Conservation (phyloP, 805 yeast genomes). For the Metschnikowia hibisci region DNA sequence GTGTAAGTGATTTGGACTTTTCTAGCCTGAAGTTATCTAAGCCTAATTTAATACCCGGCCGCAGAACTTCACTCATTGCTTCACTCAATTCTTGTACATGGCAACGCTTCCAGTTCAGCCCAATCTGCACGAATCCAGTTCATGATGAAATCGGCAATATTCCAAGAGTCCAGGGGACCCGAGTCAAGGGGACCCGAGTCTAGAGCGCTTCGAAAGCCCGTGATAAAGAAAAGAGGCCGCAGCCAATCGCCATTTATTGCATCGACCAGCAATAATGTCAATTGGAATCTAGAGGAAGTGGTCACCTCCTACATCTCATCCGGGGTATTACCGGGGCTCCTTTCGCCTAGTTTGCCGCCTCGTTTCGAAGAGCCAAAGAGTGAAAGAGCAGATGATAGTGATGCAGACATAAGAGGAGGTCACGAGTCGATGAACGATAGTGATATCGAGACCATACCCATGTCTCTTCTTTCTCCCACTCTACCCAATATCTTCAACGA, state of each 20-base stretch:
- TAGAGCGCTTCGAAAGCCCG: slow-evolving; percentile 11
- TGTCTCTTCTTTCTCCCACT: slow-evolving; percentile 33
- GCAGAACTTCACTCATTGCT: too few species aligned
- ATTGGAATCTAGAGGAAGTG: slow-evolving; percentile 41
- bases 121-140: not conserved
- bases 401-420: slow-evolving; percentile 6
- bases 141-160: slow-evolving; percentile 19
- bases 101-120: not conserved
- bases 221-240: slow-evolving; percentile 9
- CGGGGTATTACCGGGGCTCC: slow-evolving; percentile 34
- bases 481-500: slow-evolving; percentile 27
- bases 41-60: too few species aligned
- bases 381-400: not conserved
- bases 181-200: slow-evolving; percentile 12
- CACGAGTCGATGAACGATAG: slow-evolving; percentile 9
- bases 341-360: slow-evolving; percentile 39
- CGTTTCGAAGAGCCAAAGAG: slow-evolving; percentile 7
- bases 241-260: slow-evolving; percentile 12
- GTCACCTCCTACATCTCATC: slow-evolving; percentile 29
- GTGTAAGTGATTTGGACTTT: too few species aligned
- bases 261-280: slow-evolving; percentile 6
- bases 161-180: slow-evolving; percentile 13
- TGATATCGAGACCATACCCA: slow-evolving; percentile 27
- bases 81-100: not conserved
- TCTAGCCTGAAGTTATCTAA: too few species aligned